Evolutionary conservation across 2,329 filamentous ascomycete species (phyloP), one percentile per base, ranked within the genome.

Genomic region (Aspergillus piperis): DNA sequence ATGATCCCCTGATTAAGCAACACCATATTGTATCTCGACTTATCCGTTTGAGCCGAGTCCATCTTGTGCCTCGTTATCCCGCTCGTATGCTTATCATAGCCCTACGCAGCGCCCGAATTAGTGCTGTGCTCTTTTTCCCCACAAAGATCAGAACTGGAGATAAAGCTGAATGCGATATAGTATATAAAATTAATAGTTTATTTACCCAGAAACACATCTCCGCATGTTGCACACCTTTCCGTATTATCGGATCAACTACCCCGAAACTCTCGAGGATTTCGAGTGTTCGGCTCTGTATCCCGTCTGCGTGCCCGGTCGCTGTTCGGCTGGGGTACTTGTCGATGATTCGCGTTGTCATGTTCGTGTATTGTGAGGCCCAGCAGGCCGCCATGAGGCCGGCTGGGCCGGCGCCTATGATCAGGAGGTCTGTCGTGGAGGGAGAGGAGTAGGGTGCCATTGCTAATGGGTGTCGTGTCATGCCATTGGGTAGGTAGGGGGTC

Each of bases 181-280:
- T 13, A 2, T 15, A 15, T 7, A 30, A n/a, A 32, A 36, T 36
- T 36, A 36, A 36, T 36, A 36, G 32, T 13, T 36, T 27, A 57
- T 59, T 15, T 42, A 64, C 63, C 65, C 65, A 66, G 19, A 62
- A 62, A 38, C 56, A 60, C 51, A 60, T 54, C 25, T 64, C 65
- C 21, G 56, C 21, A 27, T 59, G 59, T 3, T 13, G 25, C 10
- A 52, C 52, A 5, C 54, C 58, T 36, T 54, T 50, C 8, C 38
- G 32, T 8, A 59, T 3, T 11, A 66, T 52, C 3, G 50, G 15
- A 49, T 67, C 57, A 2, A 49, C 86, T 59, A 91, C 84, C 0
- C 86, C 88, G 64, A 91, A 88, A 58, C 84, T 87, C 65, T 91
- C 86, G 54, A 91, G 84, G n/a, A 91, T 89, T 72, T 91, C 87